Base-by-base conservation (phyloP, 164 flowering plant species). In the Paratinospora sagittata region DNA sequence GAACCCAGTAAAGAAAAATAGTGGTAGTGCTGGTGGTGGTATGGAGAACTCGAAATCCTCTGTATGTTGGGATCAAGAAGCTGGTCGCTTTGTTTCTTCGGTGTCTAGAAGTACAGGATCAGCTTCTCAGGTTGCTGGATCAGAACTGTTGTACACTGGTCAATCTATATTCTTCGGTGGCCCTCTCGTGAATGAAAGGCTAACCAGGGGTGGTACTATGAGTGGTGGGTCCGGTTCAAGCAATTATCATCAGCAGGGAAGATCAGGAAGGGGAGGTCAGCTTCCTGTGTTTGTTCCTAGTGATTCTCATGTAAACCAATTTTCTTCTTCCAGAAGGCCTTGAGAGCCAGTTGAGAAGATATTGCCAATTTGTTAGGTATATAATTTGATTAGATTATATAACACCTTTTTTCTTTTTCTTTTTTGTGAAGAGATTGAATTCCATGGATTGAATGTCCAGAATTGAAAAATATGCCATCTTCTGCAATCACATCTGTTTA, bases 101-200 rank as follows among this genome's bases (percentile, higher is more conserved):
- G 69, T 83, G 23, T 66, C 90, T 41, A 76, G 82, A 65, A 66
- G 41, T 63, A 76, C 41, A 19, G 87, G 76, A 9, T 45, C 77
- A 58, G 75, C 88, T 33, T 79, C 86, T 17, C 83, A 78, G 73
- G 79, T 34, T 55, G 63, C 81, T 24, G 85, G 86, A 69, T 63
- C 88, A 13, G 96, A 90, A 82, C 88, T 93, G 24, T 61, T 81
- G 17, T 89, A 88, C 81, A 82, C 90, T 1, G 96, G 91, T 47
- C 97, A 89, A 55, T 90, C 97, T n/a, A 92, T 94, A 71, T 92
- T 92, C 81, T 94, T 86, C 66, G 93, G 93, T 8, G 97, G 97
- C 17, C 97, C 98, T 60, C 84, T 90, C 2, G 80, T 88, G 66
- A 87, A 78, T 66, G 90, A 88, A 36, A 82, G 77, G 30, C 61